Percentiles rank a stretch among this genome's conserved stretches.
Conservation (phyloP, 495 filamentous ascomycete species). For the Xanthoparmelia taractica region DNA sequence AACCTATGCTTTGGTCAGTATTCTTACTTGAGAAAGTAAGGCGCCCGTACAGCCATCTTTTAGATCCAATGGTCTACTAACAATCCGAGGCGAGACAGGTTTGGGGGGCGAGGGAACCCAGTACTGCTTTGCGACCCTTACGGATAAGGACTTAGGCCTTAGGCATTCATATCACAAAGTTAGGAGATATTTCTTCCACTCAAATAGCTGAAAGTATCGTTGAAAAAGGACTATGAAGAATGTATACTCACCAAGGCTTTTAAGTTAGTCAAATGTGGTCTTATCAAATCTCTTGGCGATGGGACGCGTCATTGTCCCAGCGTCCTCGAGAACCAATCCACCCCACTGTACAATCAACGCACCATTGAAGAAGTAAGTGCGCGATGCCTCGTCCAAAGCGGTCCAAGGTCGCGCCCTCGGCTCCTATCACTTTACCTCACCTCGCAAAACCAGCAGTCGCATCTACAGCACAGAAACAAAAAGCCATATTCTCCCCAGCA, state of each 20-base stretch:
- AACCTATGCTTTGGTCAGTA: not conserved
- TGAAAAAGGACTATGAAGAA: no score
- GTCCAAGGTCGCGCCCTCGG: slow-evolving; percentile 24
- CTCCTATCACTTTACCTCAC: slow-evolving; percentile 12
- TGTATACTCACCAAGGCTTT: no score
- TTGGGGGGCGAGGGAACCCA: no score
- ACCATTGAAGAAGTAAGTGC: not conserved
- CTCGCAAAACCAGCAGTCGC: slow-evolving; percentile 7
- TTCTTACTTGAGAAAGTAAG: not conserved
- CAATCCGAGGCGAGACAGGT: not conserved
- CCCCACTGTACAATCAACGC: not conserved
- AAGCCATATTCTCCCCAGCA: slow-evolving; percentile 10
- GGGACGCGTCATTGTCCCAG: slow-evolving; percentile 5
- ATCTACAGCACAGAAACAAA: slow-evolving; percentile 9
- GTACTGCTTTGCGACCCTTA: no score
- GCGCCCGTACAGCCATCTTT: not conserved
- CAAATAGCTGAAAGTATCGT: no score
- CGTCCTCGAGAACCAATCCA: not conserved
- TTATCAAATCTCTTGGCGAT: slow-evolving; percentile 1
- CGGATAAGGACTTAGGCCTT: no score
- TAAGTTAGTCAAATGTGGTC: no score
- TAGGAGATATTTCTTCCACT: no score
- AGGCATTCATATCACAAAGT: no score
- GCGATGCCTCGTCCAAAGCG: slow-evolving; percentile 28
- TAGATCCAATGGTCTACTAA: not conserved